Percentiles rank a stretch among this genome's conserved stretches.
phyloP scores from a whole-genome alignment of 1,139 yeast genomes.

The Lodderomyces orthopsilosis region DNA sequence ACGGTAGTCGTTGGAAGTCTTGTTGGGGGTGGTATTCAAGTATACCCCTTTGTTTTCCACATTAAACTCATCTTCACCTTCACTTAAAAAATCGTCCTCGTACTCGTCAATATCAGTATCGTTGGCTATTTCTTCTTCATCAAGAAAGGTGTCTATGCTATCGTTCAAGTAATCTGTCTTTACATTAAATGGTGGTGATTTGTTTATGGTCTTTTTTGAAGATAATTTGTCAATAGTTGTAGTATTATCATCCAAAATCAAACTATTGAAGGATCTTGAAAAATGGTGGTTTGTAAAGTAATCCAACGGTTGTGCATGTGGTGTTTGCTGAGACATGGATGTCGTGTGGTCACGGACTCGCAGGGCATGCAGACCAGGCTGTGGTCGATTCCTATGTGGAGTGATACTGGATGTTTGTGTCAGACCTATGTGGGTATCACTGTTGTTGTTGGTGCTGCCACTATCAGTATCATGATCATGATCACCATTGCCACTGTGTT shows the following conservation, averaged over 20 bases:
- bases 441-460: slow-evolving; percentile 1
- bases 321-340: slow-evolving; percentile 10
- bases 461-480: neutral
- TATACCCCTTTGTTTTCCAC: neutral
- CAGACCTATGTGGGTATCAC: neutral
- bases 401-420: neutral
- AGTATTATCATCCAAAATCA: slow-evolving; percentile 37
- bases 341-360: neutral
- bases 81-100: slow-evolving; percentile 7
- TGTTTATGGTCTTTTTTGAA: slow-evolving; percentile 25
- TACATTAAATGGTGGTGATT: slow-evolving; percentile 46
- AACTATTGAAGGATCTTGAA: slow-evolving; percentile 45
- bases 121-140: slow-evolving; percentile 15
- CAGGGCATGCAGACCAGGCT: neutral
- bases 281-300: slow-evolving; percentile 42
- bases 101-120: slow-evolving; percentile 13
- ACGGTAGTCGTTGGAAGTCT: slow-evolving; percentile 12
- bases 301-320: slow-evolving; percentile 23
- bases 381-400: slow-evolving; percentile 1
- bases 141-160: slow-evolving; percentile 23
- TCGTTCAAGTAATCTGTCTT: slow-evolving; percentile 31
- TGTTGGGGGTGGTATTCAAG: neutral
- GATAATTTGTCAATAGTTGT: neutral
- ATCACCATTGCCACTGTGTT: neutral
- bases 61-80: neutral